Conservation (phyloP, 805 yeast species). For the Sugiyamaella marilandica region DNA sequence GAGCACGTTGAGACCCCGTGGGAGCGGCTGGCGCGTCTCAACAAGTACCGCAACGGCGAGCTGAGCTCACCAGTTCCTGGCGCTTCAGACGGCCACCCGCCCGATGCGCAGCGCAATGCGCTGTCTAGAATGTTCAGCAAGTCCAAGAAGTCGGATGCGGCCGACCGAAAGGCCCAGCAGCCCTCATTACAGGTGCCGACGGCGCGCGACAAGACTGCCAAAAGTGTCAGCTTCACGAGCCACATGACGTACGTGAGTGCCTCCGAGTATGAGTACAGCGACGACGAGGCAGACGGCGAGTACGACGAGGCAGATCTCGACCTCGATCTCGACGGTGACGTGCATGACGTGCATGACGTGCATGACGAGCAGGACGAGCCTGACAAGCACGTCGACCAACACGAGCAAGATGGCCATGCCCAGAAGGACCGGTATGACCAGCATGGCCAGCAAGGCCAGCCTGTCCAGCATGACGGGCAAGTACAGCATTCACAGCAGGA, state of each 20-base stretch:
- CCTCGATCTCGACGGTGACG: constrained; percentile 4
- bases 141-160: constrained; percentile 9
- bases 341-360: constrained; percentile 5
- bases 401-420: no score
- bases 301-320: constrained; percentile 16
- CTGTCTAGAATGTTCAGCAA: constrained; percentile 16
- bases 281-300: constrained; percentile 23
- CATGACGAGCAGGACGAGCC: neutral
- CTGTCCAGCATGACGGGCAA: no score
- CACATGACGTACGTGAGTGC: constrained; percentile 24
- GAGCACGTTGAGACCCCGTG: constrained; percentile 88
- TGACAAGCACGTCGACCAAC: no score
- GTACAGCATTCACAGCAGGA: no score
- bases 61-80: constrained; percentile 11
- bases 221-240: constrained; percentile 20
- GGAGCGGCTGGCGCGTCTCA: constrained; percentile 85
- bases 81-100: neutral
- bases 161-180: neutral
- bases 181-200: neutral
- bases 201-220: constrained; percentile 1
- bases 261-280: constrained; percentile 26
- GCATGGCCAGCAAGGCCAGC: no score
- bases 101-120: constrained; percentile 1
- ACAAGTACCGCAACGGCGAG: constrained; percentile 88
- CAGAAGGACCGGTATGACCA: no score